Percentiles rank a stretch among this genome's conserved stretches.
phyloP scores from a whole-genome alignment of 495 filamentous ascomycete genomes.

The Lindgomyces ingoldianus region DNA sequence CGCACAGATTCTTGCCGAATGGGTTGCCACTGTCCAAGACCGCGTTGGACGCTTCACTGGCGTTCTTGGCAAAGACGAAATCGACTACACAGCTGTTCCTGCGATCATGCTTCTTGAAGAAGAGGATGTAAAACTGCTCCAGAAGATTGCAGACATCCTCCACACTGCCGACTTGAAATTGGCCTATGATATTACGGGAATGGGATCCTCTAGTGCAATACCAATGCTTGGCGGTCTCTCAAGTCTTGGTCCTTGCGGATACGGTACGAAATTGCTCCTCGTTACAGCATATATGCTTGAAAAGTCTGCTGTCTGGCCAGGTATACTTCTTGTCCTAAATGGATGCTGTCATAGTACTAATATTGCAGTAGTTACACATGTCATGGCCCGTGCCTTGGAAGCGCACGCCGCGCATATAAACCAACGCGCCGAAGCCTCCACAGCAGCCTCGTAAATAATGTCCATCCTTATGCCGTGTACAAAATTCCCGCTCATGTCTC shows the following conservation, averaged over 20 bases:
- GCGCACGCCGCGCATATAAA: slow-evolving; percentile 82
- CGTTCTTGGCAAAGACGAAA: slow-evolving; percentile 77
- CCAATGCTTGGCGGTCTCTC: slow-evolving; percentile 54
- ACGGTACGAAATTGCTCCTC: slow-evolving; percentile 81
- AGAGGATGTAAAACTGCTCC: slow-evolving; percentile 84
- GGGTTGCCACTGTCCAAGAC: slow-evolving; percentile 93
- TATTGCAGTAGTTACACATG: slow-evolving; percentile 65
- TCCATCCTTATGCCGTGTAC: slow-evolving; percentile 18
- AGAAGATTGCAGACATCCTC: slow-evolving; percentile 82
- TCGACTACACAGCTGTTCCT: slow-evolving; percentile 74
- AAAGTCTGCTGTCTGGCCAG: slow-evolving; percentile 88
- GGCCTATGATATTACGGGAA: slow-evolving; percentile 47
- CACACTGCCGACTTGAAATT: slow-evolving; percentile 79
- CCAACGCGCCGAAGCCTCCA: slow-evolving; percentile 44
- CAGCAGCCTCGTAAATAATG: slow-evolving; percentile 25
- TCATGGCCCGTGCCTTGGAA: slow-evolving; percentile 86
- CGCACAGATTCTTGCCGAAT: slow-evolving; percentile 94
- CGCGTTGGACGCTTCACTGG: slow-evolving; percentile 87
- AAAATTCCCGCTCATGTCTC: slow-evolving; percentile 11
- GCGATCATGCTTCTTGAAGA: slow-evolving; percentile 89
- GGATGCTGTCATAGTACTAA: slow-evolving; percentile 41
- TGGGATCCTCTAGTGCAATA: slow-evolving; percentile 54
- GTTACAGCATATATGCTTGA: slow-evolving; percentile 89
- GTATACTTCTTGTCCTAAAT: slow-evolving; percentile 53
- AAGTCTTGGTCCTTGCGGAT: slow-evolving; percentile 66